These are phyloP conservation scores for Voacanga thouarsii DNA, from an alignment of 257 asterid genomes.

Conservation along the genomic window DNA sequence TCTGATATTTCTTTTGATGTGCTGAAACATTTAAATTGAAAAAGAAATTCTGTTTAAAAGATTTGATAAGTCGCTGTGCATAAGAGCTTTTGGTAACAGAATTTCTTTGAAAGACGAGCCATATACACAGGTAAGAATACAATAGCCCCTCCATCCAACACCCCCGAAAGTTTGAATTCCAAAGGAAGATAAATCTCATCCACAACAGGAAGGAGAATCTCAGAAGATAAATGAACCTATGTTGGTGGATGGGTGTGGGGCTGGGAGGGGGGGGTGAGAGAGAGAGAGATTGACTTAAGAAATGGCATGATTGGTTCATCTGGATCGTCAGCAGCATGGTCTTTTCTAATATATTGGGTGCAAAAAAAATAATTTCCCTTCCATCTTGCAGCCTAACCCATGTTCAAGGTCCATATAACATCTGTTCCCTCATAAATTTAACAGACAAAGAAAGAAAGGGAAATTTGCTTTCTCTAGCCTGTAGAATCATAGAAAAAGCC, in stretches of 20 bases:
- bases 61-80: neutral
- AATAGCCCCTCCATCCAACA: neutral
- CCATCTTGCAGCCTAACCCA: neutral
- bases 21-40: constrained; percentile 37
- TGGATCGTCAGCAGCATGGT: neutral
- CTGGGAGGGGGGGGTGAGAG: neutral
- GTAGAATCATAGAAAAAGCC: constrained; percentile 24
- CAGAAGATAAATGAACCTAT: neutral
- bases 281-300: constrained; percentile 1
- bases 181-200: neutral
- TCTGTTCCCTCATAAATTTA: neutral
- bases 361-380: neutral
- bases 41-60: neutral
- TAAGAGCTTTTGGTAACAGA: neutral
- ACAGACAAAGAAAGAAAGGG: neutral
- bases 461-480: constrained; percentile 4
- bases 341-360: neutral
- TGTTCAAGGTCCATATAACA: neutral
- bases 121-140: neutral
- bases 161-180: neutral
- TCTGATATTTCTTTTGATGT: constrained; percentile 99
- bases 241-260: neutral
- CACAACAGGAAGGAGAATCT: neutral
- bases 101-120: neutral
- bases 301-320: neutral